Conservation (phyloP, 2,329 filamentous ascomycete species). For the Phialocephala sp. region DNA sequence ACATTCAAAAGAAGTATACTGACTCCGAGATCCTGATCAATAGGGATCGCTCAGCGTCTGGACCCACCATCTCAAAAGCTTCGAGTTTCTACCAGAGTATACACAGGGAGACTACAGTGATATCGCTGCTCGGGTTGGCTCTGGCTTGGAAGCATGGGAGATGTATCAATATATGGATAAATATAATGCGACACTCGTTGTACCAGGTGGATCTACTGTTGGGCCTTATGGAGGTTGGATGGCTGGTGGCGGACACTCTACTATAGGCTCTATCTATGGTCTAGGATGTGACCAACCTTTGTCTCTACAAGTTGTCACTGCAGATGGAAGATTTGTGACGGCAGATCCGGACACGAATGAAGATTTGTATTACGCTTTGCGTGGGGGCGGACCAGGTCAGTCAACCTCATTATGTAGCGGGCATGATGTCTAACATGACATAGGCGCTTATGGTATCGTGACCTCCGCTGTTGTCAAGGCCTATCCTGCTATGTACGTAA, state of each 20-base stretch:
- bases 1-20: no score
- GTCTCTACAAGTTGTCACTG: conserved; percentile 25
- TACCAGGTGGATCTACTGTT: conserved; percentile 21
- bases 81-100: conserved; percentile 24
- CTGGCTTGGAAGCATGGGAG: conserved; percentile 26
- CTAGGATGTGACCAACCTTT: conserved; percentile 30
- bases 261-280: conserved; percentile 21
- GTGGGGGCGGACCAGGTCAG: conserved; percentile 38
- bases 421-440: neutral
- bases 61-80: conserved; percentile 27
- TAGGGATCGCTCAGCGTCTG: conserved; percentile 27
- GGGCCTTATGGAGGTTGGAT: conserved; percentile 32
- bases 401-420: neutral
- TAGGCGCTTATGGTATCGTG: conserved; percentile 41
- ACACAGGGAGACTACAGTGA: conserved; percentile 12
- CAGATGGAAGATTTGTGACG: conserved; percentile 25
- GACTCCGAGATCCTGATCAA: no score
- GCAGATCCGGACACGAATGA: conserved; percentile 39
- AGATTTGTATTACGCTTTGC: conserved; percentile 30
- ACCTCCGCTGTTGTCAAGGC: conserved; percentile 59
- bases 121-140: conserved; percentile 38
- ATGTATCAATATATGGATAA: conserved; percentile 38
- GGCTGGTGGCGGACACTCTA: conserved; percentile 30
- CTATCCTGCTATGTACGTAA: conserved; percentile 48
- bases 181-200: conserved; percentile 39